These are phyloP conservation scores for Cenchrus purpureus DNA, from an alignment of 176 grass and related monocot species.

Conservation along the genomic window DNA sequence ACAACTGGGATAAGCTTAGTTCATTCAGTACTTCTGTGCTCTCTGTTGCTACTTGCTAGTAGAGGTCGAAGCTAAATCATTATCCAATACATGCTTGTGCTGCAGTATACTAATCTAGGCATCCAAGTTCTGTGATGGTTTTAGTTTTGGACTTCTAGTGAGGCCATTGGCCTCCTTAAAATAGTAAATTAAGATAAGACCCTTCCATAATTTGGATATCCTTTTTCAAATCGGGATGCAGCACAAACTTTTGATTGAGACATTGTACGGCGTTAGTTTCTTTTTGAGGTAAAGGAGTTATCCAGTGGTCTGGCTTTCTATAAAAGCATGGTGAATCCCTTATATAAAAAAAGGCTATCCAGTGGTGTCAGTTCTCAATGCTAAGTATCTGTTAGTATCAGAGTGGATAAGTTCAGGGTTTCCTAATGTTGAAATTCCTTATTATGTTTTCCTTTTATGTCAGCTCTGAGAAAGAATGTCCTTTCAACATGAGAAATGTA, in stretches of 20 bases:
- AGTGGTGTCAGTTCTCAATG: not conserved
- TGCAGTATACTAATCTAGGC: not conserved
- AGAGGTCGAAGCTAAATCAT: not conserved
- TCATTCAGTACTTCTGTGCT: not conserved
- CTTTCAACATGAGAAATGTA: not conserved
- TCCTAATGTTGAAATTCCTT: not conserved
- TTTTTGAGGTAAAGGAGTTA: not conserved
- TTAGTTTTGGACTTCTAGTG: not conserved
- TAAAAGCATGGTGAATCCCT: no score
- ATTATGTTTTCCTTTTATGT: not conserved
- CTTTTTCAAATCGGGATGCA: not conserved
- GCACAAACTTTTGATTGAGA: not conserved
- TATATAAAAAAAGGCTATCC: no score
- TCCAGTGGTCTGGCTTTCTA: no score
- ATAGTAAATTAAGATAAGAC: not conserved
- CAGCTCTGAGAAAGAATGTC: not conserved
- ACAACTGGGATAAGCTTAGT: not conserved
- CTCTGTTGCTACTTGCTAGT: not conserved
- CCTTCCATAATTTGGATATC: not conserved
- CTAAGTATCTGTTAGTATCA: not conserved
- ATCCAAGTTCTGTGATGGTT: not conserved
- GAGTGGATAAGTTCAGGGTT: not conserved
- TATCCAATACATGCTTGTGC: not conserved
- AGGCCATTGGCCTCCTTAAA: not conserved
- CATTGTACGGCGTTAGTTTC: not conserved